These are phyloP conservation scores for Candolleomyces aberdarensis DNA, from an alignment of 768 basidiomycete species.

Conservation along the genomic window DNA sequence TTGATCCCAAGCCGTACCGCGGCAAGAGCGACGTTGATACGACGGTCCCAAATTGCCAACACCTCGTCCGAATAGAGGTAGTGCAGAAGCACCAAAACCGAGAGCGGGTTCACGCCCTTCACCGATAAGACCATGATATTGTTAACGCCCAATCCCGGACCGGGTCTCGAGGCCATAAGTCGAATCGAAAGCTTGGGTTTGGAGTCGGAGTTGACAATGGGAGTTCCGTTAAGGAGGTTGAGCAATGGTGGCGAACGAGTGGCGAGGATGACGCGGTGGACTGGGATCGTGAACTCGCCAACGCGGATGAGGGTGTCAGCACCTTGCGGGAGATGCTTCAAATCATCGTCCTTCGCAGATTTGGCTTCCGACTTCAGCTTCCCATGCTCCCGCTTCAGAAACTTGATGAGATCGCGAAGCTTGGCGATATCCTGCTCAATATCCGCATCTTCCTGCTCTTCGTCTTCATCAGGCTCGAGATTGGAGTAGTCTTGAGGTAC, in stretches of 20 bases:
- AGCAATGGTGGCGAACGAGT: slow-evolving; percentile 51
- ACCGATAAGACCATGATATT: slow-evolving; percentile 39
- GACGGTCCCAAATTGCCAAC: slow-evolving; percentile 80
- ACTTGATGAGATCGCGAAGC: slow-evolving; percentile 30
- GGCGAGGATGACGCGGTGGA: slow-evolving; percentile 64
- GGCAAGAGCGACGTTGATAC: slow-evolving; percentile 55
- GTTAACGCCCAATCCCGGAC: slow-evolving; percentile 19
- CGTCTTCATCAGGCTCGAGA: slow-evolving; percentile 18
- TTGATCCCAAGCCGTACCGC: slow-evolving; percentile 39
- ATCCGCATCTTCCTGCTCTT: slow-evolving; percentile 34
- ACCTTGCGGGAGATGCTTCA: slow-evolving; percentile 38
- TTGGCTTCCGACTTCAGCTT: slow-evolving; percentile 16
- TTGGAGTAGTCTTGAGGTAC: too few species aligned
- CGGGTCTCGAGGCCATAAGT: slow-evolving; percentile 20
- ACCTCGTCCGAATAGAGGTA: slow-evolving; percentile 90
- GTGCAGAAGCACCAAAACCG: slow-evolving; percentile 70
- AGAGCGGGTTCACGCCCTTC: slow-evolving; percentile 56
- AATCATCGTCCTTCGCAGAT: slow-evolving; percentile 12
- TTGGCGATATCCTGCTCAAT: slow-evolving; percentile 35
- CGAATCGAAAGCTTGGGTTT: slow-evolving; percentile 26
- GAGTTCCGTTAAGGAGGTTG: slow-evolving; percentile 35
- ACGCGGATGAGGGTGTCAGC: slow-evolving; percentile 62
- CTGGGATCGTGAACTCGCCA: slow-evolving; percentile 46
- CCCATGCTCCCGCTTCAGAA: slow-evolving; percentile 26
- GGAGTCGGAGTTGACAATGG: slow-evolving; percentile 21